phyloP scores from a whole-genome alignment of 192 early-diverging fungal genomes.

The Gryganskiella cystojenkinii region DNA sequence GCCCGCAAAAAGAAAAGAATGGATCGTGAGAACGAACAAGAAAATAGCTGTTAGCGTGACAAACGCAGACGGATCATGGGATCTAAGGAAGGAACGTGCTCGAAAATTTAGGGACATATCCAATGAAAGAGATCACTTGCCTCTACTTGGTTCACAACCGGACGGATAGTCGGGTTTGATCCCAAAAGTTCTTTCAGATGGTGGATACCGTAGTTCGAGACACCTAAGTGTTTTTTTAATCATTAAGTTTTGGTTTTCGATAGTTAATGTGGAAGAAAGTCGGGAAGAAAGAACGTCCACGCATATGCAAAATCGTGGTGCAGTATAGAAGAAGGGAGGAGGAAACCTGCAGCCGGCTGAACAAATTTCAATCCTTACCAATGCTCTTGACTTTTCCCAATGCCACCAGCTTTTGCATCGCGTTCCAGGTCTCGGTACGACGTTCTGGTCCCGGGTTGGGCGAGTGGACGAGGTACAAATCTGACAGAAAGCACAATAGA shows the following conservation, averaged over 20 bases:
- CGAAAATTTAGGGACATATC: too few relatives aligned
- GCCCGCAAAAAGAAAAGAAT: too few relatives aligned
- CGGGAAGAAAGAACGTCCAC: too few relatives aligned
- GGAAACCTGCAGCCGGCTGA: too few relatives aligned
- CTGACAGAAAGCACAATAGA: too few relatives aligned
- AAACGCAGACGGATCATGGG: not conserved
- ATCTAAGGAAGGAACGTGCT: not conserved
- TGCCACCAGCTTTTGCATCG: constrained; percentile 58
- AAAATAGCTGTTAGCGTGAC: too few relatives aligned
- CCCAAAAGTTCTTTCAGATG: constrained; percentile 63
- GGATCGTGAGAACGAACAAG: too few relatives aligned
- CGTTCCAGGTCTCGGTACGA: constrained; percentile 60
- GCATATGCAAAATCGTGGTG: too few relatives aligned
- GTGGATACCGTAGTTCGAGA: constrained; percentile 65
- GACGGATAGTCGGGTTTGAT: constrained; percentile 51
- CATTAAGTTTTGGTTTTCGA: too few relatives aligned
- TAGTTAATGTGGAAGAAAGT: too few relatives aligned
- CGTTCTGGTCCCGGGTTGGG: constrained; percentile 61
- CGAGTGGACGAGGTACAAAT: constrained; percentile 71
- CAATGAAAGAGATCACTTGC: too few relatives aligned
- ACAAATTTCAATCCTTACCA: constrained; percentile 27
- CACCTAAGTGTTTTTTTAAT: constrained; percentile 29
- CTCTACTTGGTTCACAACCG: constrained; percentile 69
- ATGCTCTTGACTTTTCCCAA: constrained; percentile 65
- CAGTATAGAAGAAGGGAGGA: too few relatives aligned